Evolutionary conservation across 345 rosid species (phyloP), one percentile per base, ranked within the genome.

Genomic region (Schrenkiella parvula): DNA sequence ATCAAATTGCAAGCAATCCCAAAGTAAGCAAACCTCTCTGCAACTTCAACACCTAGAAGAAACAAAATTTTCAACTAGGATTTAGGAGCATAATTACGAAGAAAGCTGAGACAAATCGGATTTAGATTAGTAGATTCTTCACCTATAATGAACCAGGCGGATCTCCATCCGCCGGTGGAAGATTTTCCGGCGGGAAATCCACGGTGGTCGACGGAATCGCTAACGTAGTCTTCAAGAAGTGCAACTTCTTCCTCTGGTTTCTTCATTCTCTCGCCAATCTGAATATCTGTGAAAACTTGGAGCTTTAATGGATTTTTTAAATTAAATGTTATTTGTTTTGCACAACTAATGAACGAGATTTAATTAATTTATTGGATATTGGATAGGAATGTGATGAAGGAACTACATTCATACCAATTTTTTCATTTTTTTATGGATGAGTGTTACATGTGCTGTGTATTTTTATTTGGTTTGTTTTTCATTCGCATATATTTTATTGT

Each of bases 1-100:
- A 84, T 76, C 19, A 84, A 75, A 18, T 84, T 82, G 54, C 84
- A 79, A 0, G 41, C 64, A 39, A 84, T 79, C 0, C 88, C 86
- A 21, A 62, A 79, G 60, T 75, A 80, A 25, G 84, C 81, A 25
- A 84, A 84, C 31, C 85, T 80, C 79, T 84, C 88, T 8, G 75
- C 84, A 6, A 82, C 81, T 74, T 84, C 88, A 41, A 79, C 84
- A 15, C 72, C 84, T 81, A n/a, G 31, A 17, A 9, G 46, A 3
- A 4, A 28, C 15, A 10, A 34, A 1, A 21, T 17, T 34, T 6
- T 28, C 17, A 32, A 12, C 28, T 15, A 34, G 4, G 28, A 35
- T 12, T 47, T 21, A 48, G n/a, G 34, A 56, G 68, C n/a, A 15
- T 9, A 44, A 9, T 35, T n/a, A 23, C 12, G 1, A 37, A 18